A percentile compares a stretch with the other conserved stretches of the same genome.
Evolutionary conservation across 1,284 basidiomycete genomes (phyloP).

Genomic region (Leccinum brunneo-olivaceum): DNA sequence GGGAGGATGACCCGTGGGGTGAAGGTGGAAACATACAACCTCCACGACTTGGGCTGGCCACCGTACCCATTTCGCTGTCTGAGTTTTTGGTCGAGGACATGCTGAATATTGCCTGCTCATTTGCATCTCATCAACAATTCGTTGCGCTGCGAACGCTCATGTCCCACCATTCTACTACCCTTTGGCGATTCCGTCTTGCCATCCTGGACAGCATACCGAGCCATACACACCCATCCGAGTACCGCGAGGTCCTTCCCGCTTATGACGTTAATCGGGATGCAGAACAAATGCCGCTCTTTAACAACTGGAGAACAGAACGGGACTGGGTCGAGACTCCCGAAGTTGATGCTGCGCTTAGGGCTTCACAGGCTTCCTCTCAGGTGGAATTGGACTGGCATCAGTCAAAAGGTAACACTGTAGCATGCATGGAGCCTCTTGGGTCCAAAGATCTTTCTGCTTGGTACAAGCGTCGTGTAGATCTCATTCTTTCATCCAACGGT

Average conservation of each 20-base stretch:
- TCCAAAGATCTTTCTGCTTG: conserved; percentile 52
- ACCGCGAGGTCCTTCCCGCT: conserved; percentile 58
- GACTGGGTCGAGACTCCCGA: conserved; percentile 53
- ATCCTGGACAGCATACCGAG: conserved; percentile 73
- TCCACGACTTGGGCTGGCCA: conserved; percentile 20
- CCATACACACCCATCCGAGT: conserved; percentile 59
- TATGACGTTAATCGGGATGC: conserved; percentile 41
- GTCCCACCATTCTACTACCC: conserved; percentile 43
- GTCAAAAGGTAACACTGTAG: conserved; percentile 1
- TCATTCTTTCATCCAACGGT: conserved; percentile 60
- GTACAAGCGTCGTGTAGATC: conserved; percentile 65
- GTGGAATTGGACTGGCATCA: conserved; percentile 8
- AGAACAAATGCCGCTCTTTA: conserved; percentile 34
- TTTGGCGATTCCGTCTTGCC: conserved; percentile 67
- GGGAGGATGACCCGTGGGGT: conserved; percentile 82
- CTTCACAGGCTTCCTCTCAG: conserved; percentile 13
- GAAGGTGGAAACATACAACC: conserved; percentile 35
- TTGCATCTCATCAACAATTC: conserved; percentile 62
- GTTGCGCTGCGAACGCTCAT: conserved; percentile 52
- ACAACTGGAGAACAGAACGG: conserved; percentile 41
- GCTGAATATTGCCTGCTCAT: conserved; percentile 49
- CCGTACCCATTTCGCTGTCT: conserved; percentile 49
- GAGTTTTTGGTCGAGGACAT: conserved; percentile 60
- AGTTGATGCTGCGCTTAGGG: conserved; percentile 37
- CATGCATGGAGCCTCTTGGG: conserved; percentile 14